A percentile compares a stretch with the other conserved stretches of the same genome.
Conservation (phyloP, 2,329 filamentous ascomycete species). For the Sporothrix globosa region DNA sequence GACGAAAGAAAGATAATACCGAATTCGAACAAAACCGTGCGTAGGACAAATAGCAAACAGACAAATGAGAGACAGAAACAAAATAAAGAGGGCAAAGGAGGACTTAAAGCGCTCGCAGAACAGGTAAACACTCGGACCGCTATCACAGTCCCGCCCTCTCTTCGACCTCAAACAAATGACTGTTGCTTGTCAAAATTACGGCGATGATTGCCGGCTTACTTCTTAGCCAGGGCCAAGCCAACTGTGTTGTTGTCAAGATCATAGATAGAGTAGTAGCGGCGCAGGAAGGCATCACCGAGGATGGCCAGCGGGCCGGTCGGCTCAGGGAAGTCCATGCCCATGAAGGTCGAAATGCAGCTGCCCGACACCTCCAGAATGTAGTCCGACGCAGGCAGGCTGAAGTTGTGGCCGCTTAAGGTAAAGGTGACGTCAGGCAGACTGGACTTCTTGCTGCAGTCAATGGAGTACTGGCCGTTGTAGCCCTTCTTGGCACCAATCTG, state of each 20-base stretch:
- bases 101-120: neutral
- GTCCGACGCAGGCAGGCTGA: conserved; percentile 84
- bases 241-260: conserved; percentile 88
- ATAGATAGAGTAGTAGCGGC: conserved; percentile 94
- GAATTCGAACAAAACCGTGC: conserved; percentile 24
- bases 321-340: conserved; percentile 91
- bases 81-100: conserved; percentile 2
- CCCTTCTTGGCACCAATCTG: conserved; percentile 98
- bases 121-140: neutral
- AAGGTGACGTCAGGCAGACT: conserved; percentile 89
- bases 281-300: conserved; percentile 82
- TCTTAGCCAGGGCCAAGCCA: conserved; percentile 83
- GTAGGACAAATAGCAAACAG: conserved; percentile 11
- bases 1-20: neutral
- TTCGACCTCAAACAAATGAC: neutral
- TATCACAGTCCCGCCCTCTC: neutral
- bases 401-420: conserved; percentile 87
- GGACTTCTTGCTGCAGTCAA: conserved; percentile 85
- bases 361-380: conserved; percentile 96
- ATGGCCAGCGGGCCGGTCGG: conserved; percentile 92
- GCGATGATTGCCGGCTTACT: conserved; percentile 35
- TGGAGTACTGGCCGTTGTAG: conserved; percentile 93
- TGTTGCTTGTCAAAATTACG: neutral
- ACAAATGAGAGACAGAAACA: neutral
- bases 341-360: conserved; percentile 95